These are phyloP conservation scores for Neoboletus magnificus DNA, from an alignment of 768 basidiomycete genomes.

Conservation along the genomic window DNA sequence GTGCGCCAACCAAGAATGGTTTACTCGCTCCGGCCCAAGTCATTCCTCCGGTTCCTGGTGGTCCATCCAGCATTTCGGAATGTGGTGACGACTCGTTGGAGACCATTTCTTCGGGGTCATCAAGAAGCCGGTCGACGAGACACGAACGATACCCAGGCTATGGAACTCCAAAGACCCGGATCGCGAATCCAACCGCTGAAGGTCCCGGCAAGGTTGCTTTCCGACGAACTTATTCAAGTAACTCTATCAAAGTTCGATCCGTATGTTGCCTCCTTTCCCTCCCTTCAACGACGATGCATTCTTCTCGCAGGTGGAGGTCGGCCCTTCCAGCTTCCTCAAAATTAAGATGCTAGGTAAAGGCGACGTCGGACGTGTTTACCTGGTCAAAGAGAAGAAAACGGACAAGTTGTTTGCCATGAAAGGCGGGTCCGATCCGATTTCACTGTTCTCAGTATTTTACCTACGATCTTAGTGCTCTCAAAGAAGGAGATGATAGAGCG, in stretches of 20 bases:
- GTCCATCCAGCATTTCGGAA: slow-evolving; percentile 48
- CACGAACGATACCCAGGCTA: slow-evolving; percentile 33
- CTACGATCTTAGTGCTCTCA: slow-evolving; percentile 71
- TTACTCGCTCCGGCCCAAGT: slow-evolving; percentile 68
- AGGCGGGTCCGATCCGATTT: slow-evolving; percentile 52
- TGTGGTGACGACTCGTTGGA: slow-evolving; percentile 71
- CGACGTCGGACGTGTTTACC: slow-evolving; percentile 97
- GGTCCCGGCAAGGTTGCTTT: slow-evolving; percentile 71
- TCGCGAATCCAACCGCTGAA: slow-evolving; percentile 43
- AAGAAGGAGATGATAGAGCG: slow-evolving; percentile 99
- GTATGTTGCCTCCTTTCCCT: slow-evolving; percentile 41
- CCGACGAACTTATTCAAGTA: slow-evolving; percentile 93
- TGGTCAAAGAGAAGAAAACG: slow-evolving; percentile 97
- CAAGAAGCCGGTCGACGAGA: slow-evolving; percentile 49
- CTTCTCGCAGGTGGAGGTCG: slow-evolving; percentile 76
- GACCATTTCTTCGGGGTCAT: slow-evolving; percentile 75
- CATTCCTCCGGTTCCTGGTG: slow-evolving; percentile 53
- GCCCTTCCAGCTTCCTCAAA: slow-evolving; percentile 92
- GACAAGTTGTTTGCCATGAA: slow-evolving; percentile 98
- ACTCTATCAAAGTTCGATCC: slow-evolving; percentile 91
- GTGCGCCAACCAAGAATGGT: slow-evolving; percentile 70
- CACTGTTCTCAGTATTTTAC: slow-evolving; percentile 7
- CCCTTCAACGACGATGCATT: neutral
- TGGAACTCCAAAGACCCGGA: slow-evolving; percentile 39
- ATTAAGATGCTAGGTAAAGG: slow-evolving; percentile 98